A percentile compares a stretch with the other conserved stretches of the same genome.
These are phyloP conservation scores for Epicoccum nigrum DNA, from an alignment of 2,329 filamentous ascomycete species.

Conservation along the genomic window DNA sequence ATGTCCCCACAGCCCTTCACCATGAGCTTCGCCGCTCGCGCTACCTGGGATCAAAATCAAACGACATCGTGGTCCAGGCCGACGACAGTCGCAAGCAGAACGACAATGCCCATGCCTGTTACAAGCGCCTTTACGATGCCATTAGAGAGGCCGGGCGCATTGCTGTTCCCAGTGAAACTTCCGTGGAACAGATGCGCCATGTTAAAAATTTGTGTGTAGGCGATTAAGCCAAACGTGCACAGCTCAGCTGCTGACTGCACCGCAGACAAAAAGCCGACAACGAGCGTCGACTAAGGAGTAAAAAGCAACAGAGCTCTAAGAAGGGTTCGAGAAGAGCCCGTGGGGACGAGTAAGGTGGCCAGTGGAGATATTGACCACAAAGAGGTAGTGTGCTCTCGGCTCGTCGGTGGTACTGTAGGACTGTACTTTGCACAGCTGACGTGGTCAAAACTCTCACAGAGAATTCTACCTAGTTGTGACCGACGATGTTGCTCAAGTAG, in stretches of 20 bases:
- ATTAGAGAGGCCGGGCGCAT: slow-evolving; percentile 58
- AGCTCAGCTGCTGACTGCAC: slow-evolving; percentile 27
- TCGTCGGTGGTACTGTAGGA: slow-evolving; percentile 4
- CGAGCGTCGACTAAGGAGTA: slow-evolving; percentile 61
- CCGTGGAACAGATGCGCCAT: slow-evolving; percentile 59
- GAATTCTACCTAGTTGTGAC: slow-evolving; percentile 12
- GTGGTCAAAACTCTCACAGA: slow-evolving; percentile 22
- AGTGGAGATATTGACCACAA: slow-evolving; percentile 10
- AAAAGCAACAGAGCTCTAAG: slow-evolving; percentile 67
- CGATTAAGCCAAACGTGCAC: slow-evolving; percentile 4
- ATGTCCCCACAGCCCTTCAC: slow-evolving; percentile 63
- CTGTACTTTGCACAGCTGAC: slow-evolving; percentile 21
- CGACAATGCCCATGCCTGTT: slow-evolving; percentile 65
- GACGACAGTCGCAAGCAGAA: slow-evolving; percentile 68
- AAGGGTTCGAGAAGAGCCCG: slow-evolving; percentile 60
- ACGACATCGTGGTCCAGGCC: slow-evolving; percentile 65
- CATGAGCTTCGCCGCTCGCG: slow-evolving; percentile 58
- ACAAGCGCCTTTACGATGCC: slow-evolving; percentile 62
- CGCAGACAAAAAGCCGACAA: slow-evolving; percentile 63
- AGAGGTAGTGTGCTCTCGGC: slow-evolving; percentile 7
- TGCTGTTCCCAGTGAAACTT: slow-evolving; percentile 66
- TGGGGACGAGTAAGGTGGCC: slow-evolving; percentile 37
- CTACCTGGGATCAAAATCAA: slow-evolving; percentile 60
- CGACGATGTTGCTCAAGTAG: slow-evolving; percentile 22
- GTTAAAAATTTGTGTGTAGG: slow-evolving; percentile 60